Conservation (phyloP, 768 basidiomycete species). For the Pulveroboletus sp. region DNA sequence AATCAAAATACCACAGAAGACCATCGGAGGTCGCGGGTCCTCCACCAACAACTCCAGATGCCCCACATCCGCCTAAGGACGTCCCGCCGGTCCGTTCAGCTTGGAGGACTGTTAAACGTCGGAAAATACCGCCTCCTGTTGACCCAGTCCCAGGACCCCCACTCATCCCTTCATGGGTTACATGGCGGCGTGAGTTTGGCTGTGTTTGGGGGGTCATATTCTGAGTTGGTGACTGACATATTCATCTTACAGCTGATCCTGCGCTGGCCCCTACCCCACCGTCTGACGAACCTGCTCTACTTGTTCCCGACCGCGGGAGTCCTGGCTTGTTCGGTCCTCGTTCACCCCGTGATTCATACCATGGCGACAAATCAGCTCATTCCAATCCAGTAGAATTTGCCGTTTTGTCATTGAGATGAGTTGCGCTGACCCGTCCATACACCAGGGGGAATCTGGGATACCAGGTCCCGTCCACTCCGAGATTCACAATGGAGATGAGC, state of each 20-base stretch:
- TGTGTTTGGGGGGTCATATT: constrained; percentile 2
- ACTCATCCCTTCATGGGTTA: constrained; percentile 50
- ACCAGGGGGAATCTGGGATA: background rate
- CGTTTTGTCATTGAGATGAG: no score
- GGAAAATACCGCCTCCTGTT: no score
- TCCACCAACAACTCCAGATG: no score
- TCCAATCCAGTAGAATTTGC: no score
- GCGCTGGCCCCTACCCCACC: constrained; percentile 52
- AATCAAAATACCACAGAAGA: constrained; percentile 61
- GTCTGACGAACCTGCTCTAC: constrained; percentile 54
- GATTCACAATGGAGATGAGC: no score
- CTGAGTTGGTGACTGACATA: background rate
- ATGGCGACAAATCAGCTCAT: background rate
- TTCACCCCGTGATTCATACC: constrained; percentile 30
- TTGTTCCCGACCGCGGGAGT: constrained; percentile 53
- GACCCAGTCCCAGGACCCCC: no score
- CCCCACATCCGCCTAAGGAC: no score
- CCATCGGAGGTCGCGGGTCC: constrained; percentile 37
- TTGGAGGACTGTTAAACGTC: no score
- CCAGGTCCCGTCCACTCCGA: no score
- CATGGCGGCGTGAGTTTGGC: constrained; percentile 58
- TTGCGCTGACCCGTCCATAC: no score
- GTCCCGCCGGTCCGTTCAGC: no score
- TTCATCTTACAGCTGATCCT: constrained; percentile 49
- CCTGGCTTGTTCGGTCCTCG: constrained; percentile 49